Evolutionary conservation across 441 rosid species (phyloP), one percentile per base, ranked within the genome.

Genomic region (Aquilaria agallochum): DNA sequence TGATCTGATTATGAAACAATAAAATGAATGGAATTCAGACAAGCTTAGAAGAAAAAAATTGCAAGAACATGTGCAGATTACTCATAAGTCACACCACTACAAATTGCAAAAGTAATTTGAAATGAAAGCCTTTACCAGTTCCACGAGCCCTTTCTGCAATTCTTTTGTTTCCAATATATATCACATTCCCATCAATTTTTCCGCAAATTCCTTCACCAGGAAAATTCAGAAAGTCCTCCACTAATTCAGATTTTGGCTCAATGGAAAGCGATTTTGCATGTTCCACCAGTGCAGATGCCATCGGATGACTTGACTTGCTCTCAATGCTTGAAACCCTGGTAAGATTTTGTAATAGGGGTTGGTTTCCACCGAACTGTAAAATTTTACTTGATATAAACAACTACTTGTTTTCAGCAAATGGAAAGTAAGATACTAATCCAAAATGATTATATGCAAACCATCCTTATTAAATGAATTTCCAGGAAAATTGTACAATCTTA

Each of bases 131-230:
- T 56, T 66, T 42, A 93, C 98, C 93, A 65, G 80, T 60, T 83
- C 53, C 70, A 58, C 75, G 72, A 74, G 94, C 87, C 78, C 89
- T 83, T 0, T 53, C 58, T 47, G 83, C 84, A 48, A 91, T 77
- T 72, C 78, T 87, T 78, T 60, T 81, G 78, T 81, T 91, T 5
- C 97, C 99, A 44, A 95, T 86, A 62, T 75, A 86, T 45, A 95
- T 66, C 51, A 76, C 63, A 55, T 76, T 74, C 2, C 91, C 92
- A 70, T 80, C 95, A 64, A 91, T 82, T 64, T 62, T 87, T 0
- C 99, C 99, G 32, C 53, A 73, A 36, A 95, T 79, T 9, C 97
- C 99, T 83, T 95, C 94, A 33, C 99, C 99, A 0, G 99, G 97
- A 60, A 76, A 87, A 67, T 80, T 95, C 7, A 83, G 80, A 70